Conservation (phyloP, 148 eudicot species). For the Cornus controversa region DNA sequence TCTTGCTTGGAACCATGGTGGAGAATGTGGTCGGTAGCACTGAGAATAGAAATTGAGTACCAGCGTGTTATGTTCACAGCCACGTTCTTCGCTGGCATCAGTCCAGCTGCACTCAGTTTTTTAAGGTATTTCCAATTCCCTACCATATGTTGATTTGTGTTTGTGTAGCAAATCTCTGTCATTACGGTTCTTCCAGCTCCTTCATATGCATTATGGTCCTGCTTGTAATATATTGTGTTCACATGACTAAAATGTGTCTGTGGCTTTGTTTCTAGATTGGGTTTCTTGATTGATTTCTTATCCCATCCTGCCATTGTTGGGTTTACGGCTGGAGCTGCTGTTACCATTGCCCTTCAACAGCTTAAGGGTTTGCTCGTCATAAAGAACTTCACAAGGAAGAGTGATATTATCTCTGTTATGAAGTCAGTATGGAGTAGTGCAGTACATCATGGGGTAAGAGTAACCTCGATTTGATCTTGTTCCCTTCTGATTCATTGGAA, state of each 20-base stretch:
- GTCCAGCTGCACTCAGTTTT: conserved; percentile 67
- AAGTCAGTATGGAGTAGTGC: conserved; percentile 50
- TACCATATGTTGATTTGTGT: background rate
- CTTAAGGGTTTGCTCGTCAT: conserved; percentile 86
- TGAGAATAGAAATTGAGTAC: conserved; percentile 36
- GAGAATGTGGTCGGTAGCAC: conserved; percentile 51
- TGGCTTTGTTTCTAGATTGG: conserved; percentile 47
- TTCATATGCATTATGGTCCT: background rate
- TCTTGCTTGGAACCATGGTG: conserved; percentile 66
- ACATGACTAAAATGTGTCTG: background rate
- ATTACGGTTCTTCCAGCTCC: background rate
- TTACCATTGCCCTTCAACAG: conserved; percentile 87
- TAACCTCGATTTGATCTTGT: background rate
- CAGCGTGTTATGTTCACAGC: conserved; percentile 76
- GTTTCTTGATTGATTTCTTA: conserved; percentile 79
- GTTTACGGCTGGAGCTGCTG: conserved; percentile 92
- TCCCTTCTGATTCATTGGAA: no score
- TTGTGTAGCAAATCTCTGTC: background rate
- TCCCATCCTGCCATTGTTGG: conserved; percentile 96
- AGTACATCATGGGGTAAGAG: conserved; percentile 57
- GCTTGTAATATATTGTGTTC: background rate
- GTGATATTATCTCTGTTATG: conserved; percentile 76
- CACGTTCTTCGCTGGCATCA: conserved; percentile 89
- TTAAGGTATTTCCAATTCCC: no score
- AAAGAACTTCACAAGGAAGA: conserved; percentile 57